Evolutionary conservation across 2,329 filamentous ascomycete species (phyloP), one percentile per base, ranked within the genome.

Genomic region (Fusarium albidum): DNA sequence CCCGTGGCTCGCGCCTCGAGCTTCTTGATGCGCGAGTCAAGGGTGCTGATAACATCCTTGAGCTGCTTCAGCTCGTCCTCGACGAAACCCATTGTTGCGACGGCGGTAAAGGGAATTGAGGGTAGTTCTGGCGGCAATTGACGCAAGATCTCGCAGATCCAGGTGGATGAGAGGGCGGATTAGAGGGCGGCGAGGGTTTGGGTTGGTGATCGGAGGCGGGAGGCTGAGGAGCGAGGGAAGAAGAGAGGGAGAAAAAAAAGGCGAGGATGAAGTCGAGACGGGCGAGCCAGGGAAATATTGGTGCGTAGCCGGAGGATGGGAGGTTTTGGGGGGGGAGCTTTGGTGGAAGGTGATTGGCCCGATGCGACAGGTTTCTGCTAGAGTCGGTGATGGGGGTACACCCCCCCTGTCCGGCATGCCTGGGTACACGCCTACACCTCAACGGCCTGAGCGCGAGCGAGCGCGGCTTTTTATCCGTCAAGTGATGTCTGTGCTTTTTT

Each of bases 1-100:
- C 83, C 82, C 55, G 81, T 78, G 67, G 95, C 80, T 72, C 86
- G 87, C 71, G 83, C 77, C 77, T 99, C 95, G 65, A 99, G 85
- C 71, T 91, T 84, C 76, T 89, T 87, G 69, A 99, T 90, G 71
- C 94, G 89, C 72, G 85, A 80, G 79, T 98, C 92, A 68, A 99
- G 88, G 78, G 86, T 85, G 73, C 85, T 81, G 74, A 98, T 88
- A 71, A 92, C 85, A 79, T 88, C 85, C 80, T 93, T 92, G 71
- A 98, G 86, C 77, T 88, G 84, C 75, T 92, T 87, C 72, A 96
- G 86, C 74, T 92, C 86, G 72, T 95, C 90, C 73, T 90, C 88
- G 77, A 94, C 87, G 73, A 91, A 90, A 77, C 92, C 90, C 93
- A 97, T 97, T 82, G 76, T 82, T 77, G 75, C 73, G 68, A 65